phyloP scores from a whole-genome alignment of 768 basidiomycete species.

The Epithele typhae region DNA sequence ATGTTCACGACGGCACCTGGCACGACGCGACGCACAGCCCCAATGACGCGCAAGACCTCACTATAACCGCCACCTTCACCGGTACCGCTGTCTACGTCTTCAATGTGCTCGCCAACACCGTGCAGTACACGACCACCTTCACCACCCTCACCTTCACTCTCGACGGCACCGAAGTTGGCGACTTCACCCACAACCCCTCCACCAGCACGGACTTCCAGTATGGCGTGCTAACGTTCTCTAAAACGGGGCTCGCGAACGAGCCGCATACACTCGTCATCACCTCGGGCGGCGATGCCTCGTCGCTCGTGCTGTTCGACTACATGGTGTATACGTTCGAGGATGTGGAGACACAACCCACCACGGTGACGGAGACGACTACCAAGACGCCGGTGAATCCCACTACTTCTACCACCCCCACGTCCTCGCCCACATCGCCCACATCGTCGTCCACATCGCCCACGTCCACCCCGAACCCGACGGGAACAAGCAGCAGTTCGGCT shows the following conservation, averaged over 20 bases:
- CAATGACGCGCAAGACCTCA: background rate
- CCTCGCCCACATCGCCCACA: no score
- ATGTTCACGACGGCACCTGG: background rate
- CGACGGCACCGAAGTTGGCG: background rate
- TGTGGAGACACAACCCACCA: background rate
- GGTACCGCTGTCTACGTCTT: slow-evolving; percentile 6
- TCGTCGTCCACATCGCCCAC: no score
- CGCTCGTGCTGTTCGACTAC: background rate
- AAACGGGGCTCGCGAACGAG: background rate
- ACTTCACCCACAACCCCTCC: background rate
- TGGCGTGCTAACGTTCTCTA: background rate
- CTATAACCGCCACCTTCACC: background rate
- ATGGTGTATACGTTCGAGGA: background rate
- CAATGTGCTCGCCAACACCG: slow-evolving; percentile 1
- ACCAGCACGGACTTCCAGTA: background rate
- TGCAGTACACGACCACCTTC: background rate
- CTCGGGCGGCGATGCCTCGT: background rate
- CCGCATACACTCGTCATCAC: background rate
- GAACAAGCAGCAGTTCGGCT: no score
- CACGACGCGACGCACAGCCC: slow-evolving; percentile 1
- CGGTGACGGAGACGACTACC: background rate
- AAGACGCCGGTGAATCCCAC: background rate
- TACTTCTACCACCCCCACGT: background rate
- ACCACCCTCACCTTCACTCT: slow-evolving; percentile 1
- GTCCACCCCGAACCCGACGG: no score